These are phyloP conservation scores for Crithidia bombi DNA, from an alignment of 208 protist species.

Conservation along the genomic window DNA sequence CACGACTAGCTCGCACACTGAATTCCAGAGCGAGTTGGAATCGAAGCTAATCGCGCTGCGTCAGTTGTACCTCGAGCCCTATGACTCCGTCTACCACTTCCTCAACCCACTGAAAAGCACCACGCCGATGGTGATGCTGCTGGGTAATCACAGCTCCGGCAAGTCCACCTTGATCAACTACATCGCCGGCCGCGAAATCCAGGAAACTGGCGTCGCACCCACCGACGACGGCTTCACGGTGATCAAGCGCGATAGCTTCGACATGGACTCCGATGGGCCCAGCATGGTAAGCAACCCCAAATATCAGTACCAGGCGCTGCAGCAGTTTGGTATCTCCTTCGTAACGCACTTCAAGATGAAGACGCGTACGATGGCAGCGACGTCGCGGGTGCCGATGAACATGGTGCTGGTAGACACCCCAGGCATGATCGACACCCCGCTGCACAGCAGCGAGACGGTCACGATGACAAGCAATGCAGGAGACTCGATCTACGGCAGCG, in stretches of 20 bases:
- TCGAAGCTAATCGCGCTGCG: conserved; percentile 35
- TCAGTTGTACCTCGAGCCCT: conserved; percentile 36
- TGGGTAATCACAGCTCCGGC: conserved; percentile 92
- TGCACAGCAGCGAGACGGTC: conserved; percentile 47
- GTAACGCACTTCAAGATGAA: conserved; percentile 84
- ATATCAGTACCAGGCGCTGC: conserved; percentile 76
- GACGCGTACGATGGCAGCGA: conserved; percentile 50
- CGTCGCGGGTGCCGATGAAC: conserved; percentile 51
- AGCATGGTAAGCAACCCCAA: conserved; percentile 72
- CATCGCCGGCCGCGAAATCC: conserved; percentile 71
- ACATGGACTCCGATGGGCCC: conserved; percentile 81
- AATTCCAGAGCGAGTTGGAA: conserved; percentile 39
- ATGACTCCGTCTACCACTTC: conserved; percentile 34
- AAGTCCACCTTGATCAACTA: conserved; percentile 94
- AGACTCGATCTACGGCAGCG: conserved; percentile 1
- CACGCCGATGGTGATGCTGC: conserved; percentile 86
- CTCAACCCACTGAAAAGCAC: conserved; percentile 53
- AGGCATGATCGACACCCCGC: conserved; percentile 91
- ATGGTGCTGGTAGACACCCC: conserved; percentile 91
- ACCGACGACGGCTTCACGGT: conserved; percentile 93
- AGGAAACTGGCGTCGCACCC: conserved; percentile 87
- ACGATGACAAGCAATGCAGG: conserved; percentile 8
- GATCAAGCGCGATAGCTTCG: conserved; percentile 61
- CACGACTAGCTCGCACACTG: conserved; percentile 4
- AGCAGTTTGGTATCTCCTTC: conserved; percentile 79